Conservation (phyloP, 352 stramenopile genomes). For the Phytopythium cucurbitacearum region DNA sequence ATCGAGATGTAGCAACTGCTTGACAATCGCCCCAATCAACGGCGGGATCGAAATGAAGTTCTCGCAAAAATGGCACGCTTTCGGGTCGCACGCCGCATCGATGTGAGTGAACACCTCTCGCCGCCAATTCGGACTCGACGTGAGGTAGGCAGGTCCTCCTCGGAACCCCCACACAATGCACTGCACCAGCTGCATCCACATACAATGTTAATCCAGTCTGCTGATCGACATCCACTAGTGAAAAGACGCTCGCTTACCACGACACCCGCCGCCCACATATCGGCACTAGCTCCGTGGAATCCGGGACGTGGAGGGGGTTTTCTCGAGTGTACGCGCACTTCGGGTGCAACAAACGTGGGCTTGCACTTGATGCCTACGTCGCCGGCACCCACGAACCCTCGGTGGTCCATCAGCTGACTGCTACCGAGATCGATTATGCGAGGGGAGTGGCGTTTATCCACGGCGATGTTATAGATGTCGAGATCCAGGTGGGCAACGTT, state of each 20-base stretch:
- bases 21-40: slow-evolving; percentile 70
- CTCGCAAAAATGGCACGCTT: slow-evolving; percentile 59
- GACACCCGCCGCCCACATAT: slow-evolving; percentile 79
- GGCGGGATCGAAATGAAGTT: slow-evolving; percentile 82
- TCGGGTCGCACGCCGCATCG: slow-evolving; percentile 48
- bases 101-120: slow-evolving; percentile 76
- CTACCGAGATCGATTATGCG: slow-evolving; percentile 82
- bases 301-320: slow-evolving; percentile 50
- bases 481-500: slow-evolving; percentile 76
- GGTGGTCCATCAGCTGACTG: slow-evolving; percentile 72
- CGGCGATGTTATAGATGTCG: slow-evolving; percentile 84
- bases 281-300: slow-evolving; percentile 66
- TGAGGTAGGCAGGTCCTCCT: slow-evolving; percentile 59
- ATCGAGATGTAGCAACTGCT: slow-evolving; percentile 71
- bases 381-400: slow-evolving; percentile 45
- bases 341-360: slow-evolving; percentile 66
- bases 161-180: slow-evolving; percentile 79
- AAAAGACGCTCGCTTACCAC: slow-evolving; percentile 43
- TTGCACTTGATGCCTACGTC: slow-evolving; percentile 84
- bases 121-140: slow-evolving; percentile 56
- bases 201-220: slow-evolving; percentile 1
- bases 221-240: neutral
- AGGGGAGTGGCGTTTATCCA: slow-evolving; percentile 45
- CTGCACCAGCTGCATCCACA: slow-evolving; percentile 55
- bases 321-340: slow-evolving; percentile 61